Percentiles rank a stretch among this genome's conserved stretches.
Evolutionary conservation across 495 filamentous ascomycete species (phyloP).

Genomic region (Aspergillus ellipticus): DNA sequence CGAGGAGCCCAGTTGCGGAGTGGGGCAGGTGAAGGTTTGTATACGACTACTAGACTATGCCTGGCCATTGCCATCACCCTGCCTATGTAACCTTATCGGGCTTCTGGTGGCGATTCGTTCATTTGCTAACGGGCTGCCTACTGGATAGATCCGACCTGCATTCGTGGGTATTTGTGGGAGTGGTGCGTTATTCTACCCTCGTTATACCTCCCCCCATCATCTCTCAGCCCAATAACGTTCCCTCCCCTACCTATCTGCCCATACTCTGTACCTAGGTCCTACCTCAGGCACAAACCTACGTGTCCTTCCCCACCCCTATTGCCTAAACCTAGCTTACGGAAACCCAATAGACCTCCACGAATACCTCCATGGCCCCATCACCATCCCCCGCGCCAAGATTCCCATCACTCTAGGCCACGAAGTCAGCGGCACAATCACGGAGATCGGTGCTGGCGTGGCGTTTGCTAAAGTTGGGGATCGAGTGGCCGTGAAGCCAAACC

Average conservation of each 20-base stretch:
- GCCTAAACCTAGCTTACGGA: neutral
- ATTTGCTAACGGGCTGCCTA: neutral
- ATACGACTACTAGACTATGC: too few species aligned
- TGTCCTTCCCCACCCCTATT: too few species aligned
- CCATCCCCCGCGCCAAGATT: slow-evolving; percentile 48
- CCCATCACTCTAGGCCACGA: slow-evolving; percentile 62
- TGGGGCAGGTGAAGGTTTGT: slow-evolving; percentile 39
- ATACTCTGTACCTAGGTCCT: neutral
- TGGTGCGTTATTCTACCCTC: slow-evolving; percentile 16
- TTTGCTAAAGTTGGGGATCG: slow-evolving; percentile 50
- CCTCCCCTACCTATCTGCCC: neutral
- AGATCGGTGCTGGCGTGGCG: slow-evolving; percentile 51
- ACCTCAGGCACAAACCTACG: neutral
- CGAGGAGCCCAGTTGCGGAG: slow-evolving; percentile 34
- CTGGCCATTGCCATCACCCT: too few species aligned
- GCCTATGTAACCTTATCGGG: too few species aligned
- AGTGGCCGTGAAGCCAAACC: slow-evolving; percentile 57
- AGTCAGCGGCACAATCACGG: slow-evolving; percentile 56
- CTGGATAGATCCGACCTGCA: slow-evolving; percentile 28
- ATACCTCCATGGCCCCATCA: slow-evolving; percentile 52
- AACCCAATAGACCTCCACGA: slow-evolving; percentile 53
- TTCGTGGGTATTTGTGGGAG: slow-evolving; percentile 37
- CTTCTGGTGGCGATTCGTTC: neutral
- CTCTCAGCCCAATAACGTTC: too few species aligned
- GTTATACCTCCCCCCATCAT: neutral